A percentile compares a stretch with the other conserved stretches of the same genome.
These are phyloP conservation scores for Brassica juncea DNA, from an alignment of 345 rosid genomes.

Conservation along the genomic window DNA sequence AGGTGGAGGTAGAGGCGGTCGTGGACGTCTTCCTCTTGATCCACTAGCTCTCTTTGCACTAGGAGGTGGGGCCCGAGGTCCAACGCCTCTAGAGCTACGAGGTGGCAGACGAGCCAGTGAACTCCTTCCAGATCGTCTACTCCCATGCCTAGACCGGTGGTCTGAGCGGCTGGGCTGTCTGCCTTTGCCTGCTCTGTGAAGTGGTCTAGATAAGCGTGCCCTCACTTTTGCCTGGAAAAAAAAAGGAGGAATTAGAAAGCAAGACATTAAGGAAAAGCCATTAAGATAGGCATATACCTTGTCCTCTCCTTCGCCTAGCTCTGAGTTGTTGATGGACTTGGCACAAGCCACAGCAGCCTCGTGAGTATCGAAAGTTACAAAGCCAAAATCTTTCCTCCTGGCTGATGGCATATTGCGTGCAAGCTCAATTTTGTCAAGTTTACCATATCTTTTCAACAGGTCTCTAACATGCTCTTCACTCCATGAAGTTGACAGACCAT, in stretches of 20 bases:
- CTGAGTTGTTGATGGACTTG: constrained; percentile 87
- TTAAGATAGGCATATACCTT: constrained; percentile 48
- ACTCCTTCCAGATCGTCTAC: constrained; percentile 63
- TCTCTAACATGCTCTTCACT: constrained; percentile 83
- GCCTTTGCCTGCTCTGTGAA: constrained; percentile 70
- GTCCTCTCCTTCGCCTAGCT: constrained; percentile 76
- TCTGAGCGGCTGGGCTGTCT: constrained; percentile 60
- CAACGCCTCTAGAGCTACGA: constrained; percentile 53
- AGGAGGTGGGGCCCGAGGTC: constrained; percentile 56
- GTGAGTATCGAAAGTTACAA: constrained; percentile 89
- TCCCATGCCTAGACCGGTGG: constrained; percentile 60
- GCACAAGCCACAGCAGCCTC: constrained; percentile 93
- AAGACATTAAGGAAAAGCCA: background rate
- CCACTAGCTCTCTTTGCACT: constrained; percentile 58
- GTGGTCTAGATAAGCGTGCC: constrained; percentile 94
- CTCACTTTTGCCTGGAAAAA: constrained; percentile 79
- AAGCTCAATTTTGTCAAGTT: constrained; percentile 90
- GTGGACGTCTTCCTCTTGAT: constrained; percentile 73
- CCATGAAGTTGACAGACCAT: constrained; percentile 91
- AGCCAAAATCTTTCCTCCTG: constrained; percentile 94
- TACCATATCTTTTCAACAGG: constrained; percentile 70
- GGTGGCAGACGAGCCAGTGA: constrained; percentile 67
- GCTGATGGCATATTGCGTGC: constrained; percentile 98
- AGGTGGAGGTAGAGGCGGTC: constrained; percentile 66
- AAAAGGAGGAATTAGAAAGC: background rate